These are phyloP conservation scores for Phytomonas sp. DNA, from an alignment of 208 protist species.

Conservation along the genomic window DNA sequence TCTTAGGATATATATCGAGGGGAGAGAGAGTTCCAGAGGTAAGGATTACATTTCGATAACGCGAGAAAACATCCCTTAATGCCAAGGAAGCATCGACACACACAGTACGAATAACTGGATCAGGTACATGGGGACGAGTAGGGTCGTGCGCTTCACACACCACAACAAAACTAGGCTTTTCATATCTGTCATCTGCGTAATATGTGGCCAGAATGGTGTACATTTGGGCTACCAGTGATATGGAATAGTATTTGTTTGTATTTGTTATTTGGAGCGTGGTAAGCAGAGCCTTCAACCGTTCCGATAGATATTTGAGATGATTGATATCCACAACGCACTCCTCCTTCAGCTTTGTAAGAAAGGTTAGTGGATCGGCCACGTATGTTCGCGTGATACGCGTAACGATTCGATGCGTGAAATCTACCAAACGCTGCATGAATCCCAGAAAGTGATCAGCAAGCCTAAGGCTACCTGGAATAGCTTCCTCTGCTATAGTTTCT, in stretches of 20 bases:
- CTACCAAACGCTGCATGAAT: constrained; percentile 91
- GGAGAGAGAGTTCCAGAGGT: constrained; percentile 97
- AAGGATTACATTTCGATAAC: constrained; percentile 95
- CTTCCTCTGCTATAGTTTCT: constrained; percentile 82
- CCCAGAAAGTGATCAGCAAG: constrained; percentile 94
- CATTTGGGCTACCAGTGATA: constrained; percentile 93
- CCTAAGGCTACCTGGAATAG: constrained; percentile 94
- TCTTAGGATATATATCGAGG: constrained; percentile 98
- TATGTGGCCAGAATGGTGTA: constrained; percentile 93
- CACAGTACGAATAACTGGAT: constrained; percentile 87
- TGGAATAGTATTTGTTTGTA: constrained; percentile 84
- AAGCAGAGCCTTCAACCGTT: constrained; percentile 92
- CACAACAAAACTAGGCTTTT: constrained; percentile 86
- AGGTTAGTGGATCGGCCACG: constrained; percentile 81
- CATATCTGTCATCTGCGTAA: constrained; percentile 84
- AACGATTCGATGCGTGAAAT: constrained; percentile 91
- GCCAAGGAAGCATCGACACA: constrained; percentile 97
- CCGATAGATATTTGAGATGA: constrained; percentile 79
- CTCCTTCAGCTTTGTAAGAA: constrained; percentile 83
- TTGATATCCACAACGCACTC: constrained; percentile 80
- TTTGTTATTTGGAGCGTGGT: constrained; percentile 95
- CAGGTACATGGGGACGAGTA: constrained; percentile 75
- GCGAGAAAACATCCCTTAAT: constrained; percentile 92
- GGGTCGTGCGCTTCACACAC: constrained; percentile 96
- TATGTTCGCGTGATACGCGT: constrained; percentile 80